Conservation (phyloP, 148 eudicot genomes). For the Suaeda aralocaspica region DNA sequence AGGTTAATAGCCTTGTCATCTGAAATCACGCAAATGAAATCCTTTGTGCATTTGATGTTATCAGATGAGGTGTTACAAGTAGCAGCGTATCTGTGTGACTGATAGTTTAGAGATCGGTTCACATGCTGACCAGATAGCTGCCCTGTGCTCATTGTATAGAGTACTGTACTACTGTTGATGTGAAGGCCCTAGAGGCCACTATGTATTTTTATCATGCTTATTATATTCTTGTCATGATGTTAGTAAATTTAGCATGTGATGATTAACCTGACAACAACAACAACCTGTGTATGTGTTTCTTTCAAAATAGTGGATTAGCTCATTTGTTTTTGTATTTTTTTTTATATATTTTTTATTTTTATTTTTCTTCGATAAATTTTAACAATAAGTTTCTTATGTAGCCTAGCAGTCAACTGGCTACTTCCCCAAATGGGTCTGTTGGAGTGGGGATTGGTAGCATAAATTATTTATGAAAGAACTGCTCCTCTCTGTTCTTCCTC, state of each 20-base stretch:
- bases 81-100: constrained; percentile 34
- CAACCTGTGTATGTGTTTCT: too few species aligned
- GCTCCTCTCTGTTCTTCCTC: too few species aligned
- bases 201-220: not conserved
- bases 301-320: too few species aligned
- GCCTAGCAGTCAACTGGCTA: too few species aligned
- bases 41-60: constrained; percentile 15
- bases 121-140: constrained; percentile 40
- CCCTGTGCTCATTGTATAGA: not conserved
- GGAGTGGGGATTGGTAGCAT: too few species aligned
- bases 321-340: too few species aligned
- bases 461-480: too few species aligned
- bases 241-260: not conserved
- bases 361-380: too few species aligned
- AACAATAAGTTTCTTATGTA: too few species aligned
- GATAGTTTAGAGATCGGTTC: constrained; percentile 36
- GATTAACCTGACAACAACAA: not conserved
- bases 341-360: too few species aligned
- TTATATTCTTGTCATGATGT: not conserved
- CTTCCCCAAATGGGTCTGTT: too few species aligned
- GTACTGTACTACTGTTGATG: not conserved
- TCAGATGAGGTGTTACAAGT: constrained; percentile 28
- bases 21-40: not conserved
- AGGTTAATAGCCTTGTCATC: not conserved
- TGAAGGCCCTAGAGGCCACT: not conserved